Conservation (phyloP, 2,329 filamentous ascomycete genomes). For the Aspergillus uvarum region DNA sequence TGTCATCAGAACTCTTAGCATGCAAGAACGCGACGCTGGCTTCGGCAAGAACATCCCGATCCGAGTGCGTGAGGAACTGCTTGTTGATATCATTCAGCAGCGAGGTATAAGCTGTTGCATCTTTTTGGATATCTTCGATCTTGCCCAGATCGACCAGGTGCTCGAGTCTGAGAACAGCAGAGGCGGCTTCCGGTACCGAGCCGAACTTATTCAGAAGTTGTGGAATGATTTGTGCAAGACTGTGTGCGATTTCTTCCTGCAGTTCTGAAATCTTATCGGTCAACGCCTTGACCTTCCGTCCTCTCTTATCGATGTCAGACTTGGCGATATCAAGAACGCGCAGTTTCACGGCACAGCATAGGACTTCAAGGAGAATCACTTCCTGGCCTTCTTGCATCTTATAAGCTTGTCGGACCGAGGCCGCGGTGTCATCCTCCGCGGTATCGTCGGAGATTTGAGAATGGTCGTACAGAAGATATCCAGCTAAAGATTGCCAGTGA, state of each 20-base stretch:
- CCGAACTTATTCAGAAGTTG: slow-evolving; percentile 89
- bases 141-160: slow-evolving; percentile 82
- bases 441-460: slow-evolving; percentile 60
- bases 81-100: slow-evolving; percentile 89
- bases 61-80: slow-evolving; percentile 90
- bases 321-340: slow-evolving; percentile 67
- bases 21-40: slow-evolving; percentile 80
- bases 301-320: slow-evolving; percentile 55
- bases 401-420: slow-evolving; percentile 67
- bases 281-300: slow-evolving; percentile 58
- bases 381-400: slow-evolving; percentile 77
- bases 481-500: slow-evolving; percentile 84
- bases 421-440: slow-evolving; percentile 59
- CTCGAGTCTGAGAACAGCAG: slow-evolving; percentile 79
- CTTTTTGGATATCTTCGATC: slow-evolving; percentile 85
- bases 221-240: slow-evolving; percentile 76
- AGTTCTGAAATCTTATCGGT: slow-evolving; percentile 65
- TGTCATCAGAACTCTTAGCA: slow-evolving; percentile 80
- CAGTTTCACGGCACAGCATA: slow-evolving; percentile 78
- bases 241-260: slow-evolving; percentile 75
- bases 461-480: slow-evolving; percentile 91
- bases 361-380: slow-evolving; percentile 78
- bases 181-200: slow-evolving; percentile 80
- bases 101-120: slow-evolving; percentile 74
- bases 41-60: slow-evolving; percentile 79